Percentiles rank a stretch among this genome's conserved stretches.
Conservation (phyloP, 2,329 filamentous ascomycete species). For the Colletotrichum ledebouriae region DNA sequence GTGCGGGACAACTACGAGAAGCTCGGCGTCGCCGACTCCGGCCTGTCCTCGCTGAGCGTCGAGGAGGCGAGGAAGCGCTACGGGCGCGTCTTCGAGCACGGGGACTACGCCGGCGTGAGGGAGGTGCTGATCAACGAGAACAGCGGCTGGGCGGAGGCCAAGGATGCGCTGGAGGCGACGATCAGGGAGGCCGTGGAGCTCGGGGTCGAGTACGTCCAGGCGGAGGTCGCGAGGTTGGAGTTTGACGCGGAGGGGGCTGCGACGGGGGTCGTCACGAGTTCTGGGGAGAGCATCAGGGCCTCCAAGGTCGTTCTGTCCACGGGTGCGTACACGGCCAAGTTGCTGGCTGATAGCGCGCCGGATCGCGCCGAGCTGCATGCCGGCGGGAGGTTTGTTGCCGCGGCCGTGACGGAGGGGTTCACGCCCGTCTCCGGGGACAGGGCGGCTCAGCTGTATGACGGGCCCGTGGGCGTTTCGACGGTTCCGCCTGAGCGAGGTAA, state of each 20-base stretch:
- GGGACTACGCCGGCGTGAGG: conserved; percentile 65
- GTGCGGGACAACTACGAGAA: conserved; percentile 50
- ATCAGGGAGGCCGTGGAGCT: conserved; percentile 60
- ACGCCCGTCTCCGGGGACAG: conserved; percentile 59
- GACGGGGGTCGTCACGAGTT: conserved; percentile 61
- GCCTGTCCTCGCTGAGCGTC: conserved; percentile 58
- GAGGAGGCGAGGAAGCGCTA: conserved; percentile 63
- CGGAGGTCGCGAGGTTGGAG: conserved; percentile 57
- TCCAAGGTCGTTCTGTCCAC: conserved; percentile 63
- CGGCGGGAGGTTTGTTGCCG: conserved; percentile 63
- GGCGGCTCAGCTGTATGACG: conserved; percentile 52
- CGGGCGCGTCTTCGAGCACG: conserved; percentile 64
- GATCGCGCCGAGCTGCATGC: conserved; percentile 61
- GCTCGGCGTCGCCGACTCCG: conserved; percentile 47
- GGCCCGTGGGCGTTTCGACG: conserved; percentile 56
- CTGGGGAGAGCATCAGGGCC: conserved; percentile 61
- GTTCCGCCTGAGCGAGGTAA: conserved; percentile 33
- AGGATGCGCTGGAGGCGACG: conserved; percentile 62
- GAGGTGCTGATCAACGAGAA: conserved; percentile 67
- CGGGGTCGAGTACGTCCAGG: conserved; percentile 65
- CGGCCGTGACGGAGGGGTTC: conserved; percentile 63
- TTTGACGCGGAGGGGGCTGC: conserved; percentile 57
- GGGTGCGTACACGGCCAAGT: conserved; percentile 63
- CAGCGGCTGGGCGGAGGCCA: conserved; percentile 69
- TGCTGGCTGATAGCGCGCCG: conserved; percentile 59